Base-by-base conservation (phyloP, 352 stramenopile genomes). In the Saprolegnia parasitica region DNA sequence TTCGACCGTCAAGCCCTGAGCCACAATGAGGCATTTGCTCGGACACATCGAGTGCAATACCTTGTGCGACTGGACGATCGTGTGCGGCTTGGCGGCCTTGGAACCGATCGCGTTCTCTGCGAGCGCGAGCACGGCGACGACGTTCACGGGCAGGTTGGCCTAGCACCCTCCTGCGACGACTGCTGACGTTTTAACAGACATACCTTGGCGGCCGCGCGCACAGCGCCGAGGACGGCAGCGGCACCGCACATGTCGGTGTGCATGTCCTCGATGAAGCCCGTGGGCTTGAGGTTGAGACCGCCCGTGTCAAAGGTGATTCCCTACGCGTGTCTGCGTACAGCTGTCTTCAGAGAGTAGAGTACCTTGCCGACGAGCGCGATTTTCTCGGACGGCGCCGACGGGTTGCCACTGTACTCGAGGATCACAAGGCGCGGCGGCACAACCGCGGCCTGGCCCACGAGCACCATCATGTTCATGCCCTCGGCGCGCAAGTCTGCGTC, bases 291-390 rank as follows among this genome's bases (percentile, higher is more conserved):
- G 79, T 98, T 97, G 65, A 98, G 79, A 16, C 95, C 95, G n/a
- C 95, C 95, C 0, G 93, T 97, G 76, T 98, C 95, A 68, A 98
- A 98, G 54, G 88, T 97, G 56, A 98, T 86, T 20, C 91, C 94
- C 54, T 65, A 55, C n/a, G 24, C 47, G 2, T 5, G 5, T 29
- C 24, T 55, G 24, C 1, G 23, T 32, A 13, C 47, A 61, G 13
- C 16, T 5, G 13, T 63, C 39, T n/a, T 67, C 56, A 35, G 47
- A 29, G 40, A 56, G 1, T 55, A 8, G 37, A 23, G 37, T 29
- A 65, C 50, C 76, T 98, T 98, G 46, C 95, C 95, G 32, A 98
- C 89, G 18, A 98, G 72, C 16, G 86, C 90, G 9, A 95, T 75
- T 56, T 79, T 88, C 16, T 89, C 76, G 8, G 87, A 75, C 0